Evolutionary conservation across 2,329 filamentous ascomycete species (phyloP), one percentile per base, ranked within the genome.

Genomic region (Exophiala spinifera): DNA sequence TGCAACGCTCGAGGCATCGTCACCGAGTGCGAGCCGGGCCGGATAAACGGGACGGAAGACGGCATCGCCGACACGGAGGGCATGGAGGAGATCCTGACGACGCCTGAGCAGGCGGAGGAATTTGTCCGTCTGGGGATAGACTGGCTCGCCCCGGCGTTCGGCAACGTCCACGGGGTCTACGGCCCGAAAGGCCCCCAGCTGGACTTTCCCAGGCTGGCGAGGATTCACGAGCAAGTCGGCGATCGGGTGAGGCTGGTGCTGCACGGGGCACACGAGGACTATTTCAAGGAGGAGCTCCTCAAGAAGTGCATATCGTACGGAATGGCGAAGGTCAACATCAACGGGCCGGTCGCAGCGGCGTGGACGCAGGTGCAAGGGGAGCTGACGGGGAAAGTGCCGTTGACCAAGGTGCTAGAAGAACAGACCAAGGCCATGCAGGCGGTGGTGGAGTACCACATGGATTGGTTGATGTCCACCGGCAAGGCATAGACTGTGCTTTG

Each of bases 131-230:
- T 85, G 10, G 87, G 86, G 0, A 87, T 90, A 64, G 84, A 90
- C 64, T 86, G 85, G 73, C 73, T 91, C 13, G 87, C 87, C 2
- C 87, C 87, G 0, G 85, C 85, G 0, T 88, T 90, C 71, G 87
- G 87, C 3, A 90, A 89, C 64, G 83, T 90, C 42, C 87, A 90
- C 70, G 87, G 87, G 4, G 81, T 84, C 62, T 89, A 90, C 69
- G 62, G 40, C 46, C 51, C 19, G 49, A 59, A 44, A 61, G 59
- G 45, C 56, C 59, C 45, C 7, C 19, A 61, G n/a, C 43, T 62
- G 6, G 60, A 62, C 20, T 61, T 10, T 59, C 7, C 23, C 23
- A 0, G 78, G 82, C 54, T 83, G 53, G 65, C 70, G 37, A 67
- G 69, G 3, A 79, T 84, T 51, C 72, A 78, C 50, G 69, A 75